phyloP scores from a whole-genome alignment of 129 eudicot genomes.

The Helianthus tuberosus region DNA sequence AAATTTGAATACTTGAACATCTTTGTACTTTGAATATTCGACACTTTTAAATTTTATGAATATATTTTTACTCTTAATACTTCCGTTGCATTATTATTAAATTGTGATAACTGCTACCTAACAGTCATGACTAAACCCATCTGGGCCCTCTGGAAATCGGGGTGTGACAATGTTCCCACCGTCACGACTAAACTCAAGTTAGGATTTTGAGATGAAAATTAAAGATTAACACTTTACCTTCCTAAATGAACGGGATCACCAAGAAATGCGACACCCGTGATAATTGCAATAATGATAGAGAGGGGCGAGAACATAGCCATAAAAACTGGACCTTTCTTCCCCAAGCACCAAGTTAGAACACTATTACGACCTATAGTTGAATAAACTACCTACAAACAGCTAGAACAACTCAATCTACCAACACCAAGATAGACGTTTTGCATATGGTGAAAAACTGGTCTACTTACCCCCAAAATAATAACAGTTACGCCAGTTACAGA shows the following conservation, averaged over 20 bases:
- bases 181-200: neutral
- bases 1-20: too few relatives aligned
- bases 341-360: conserved; percentile 27
- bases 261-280: conserved; percentile 27
- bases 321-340: conserved; percentile 34
- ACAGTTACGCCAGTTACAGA: conserved; percentile 15
- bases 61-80: too few relatives aligned
- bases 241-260: conserved; percentile 29
- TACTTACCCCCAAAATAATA: conserved; percentile 11
- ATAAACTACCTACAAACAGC: conserved; percentile 9
- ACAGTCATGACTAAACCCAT: too few relatives aligned
- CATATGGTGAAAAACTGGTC: neutral
- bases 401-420: conserved; percentile 5
- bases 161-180: too few relatives aligned
- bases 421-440: neutral
- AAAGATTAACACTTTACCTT: conserved; percentile 4
- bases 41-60: too few relatives aligned
- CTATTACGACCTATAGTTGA: conserved; percentile 9
- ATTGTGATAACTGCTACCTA: too few relatives aligned
- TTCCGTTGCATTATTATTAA: too few relatives aligned
- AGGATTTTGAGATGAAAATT: neutral
- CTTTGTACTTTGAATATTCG: too few relatives aligned
- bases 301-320: conserved; percentile 31
- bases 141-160: too few relatives aligned
- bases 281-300: conserved; percentile 10